Percentiles rank a stretch among this genome's conserved stretches.
phyloP scores from a whole-genome alignment of 2,329 filamentous ascomycete species.

The Neoascochyta sp. region DNA sequence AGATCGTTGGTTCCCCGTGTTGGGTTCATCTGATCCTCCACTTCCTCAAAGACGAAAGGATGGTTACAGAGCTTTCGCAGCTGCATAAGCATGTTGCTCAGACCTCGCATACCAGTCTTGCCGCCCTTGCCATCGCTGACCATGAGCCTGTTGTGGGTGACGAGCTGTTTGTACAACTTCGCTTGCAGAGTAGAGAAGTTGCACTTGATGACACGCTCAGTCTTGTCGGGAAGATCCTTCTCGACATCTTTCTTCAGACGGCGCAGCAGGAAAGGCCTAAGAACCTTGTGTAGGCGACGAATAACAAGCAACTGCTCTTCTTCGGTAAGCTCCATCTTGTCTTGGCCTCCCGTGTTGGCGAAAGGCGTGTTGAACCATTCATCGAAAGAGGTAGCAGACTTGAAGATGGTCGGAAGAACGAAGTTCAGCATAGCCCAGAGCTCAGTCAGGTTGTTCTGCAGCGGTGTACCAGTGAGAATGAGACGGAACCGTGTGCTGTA shows the following conservation, averaged over 20 bases:
- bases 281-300: conserved; percentile 94
- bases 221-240: conserved; percentile 97
- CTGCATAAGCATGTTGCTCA: conserved; percentile 99
- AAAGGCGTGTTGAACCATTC: conserved; percentile 99
- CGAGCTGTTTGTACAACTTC: conserved; percentile 95
- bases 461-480: conserved; percentile 92
- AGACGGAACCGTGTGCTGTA: conserved; percentile 93
- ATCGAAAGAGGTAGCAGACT: conserved; percentile 96
- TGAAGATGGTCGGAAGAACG: conserved; percentile 97
- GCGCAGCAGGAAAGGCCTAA: conserved; percentile 93
- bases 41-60: conserved; percentile 96
- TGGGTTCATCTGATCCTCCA: conserved; percentile 98
- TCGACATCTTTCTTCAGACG: conserved; percentile 99
- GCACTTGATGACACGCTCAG: conserved; percentile 98
- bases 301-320: conserved; percentile 99
- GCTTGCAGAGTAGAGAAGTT: conserved; percentile 93
- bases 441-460: conserved; percentile 95
- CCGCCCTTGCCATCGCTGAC: conserved; percentile 94
- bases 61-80: conserved; percentile 98
- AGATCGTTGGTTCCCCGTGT: conserved; percentile 83
- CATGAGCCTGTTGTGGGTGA: conserved; percentile 89
- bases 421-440: conserved; percentile 99
- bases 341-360: conserved; percentile 94
- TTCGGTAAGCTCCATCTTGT: conserved; percentile 99
- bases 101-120: conserved; percentile 86